Evolutionary conservation across 1,284 basidiomycete species (phyloP).

Genomic region (Peniophora sp.): DNA sequence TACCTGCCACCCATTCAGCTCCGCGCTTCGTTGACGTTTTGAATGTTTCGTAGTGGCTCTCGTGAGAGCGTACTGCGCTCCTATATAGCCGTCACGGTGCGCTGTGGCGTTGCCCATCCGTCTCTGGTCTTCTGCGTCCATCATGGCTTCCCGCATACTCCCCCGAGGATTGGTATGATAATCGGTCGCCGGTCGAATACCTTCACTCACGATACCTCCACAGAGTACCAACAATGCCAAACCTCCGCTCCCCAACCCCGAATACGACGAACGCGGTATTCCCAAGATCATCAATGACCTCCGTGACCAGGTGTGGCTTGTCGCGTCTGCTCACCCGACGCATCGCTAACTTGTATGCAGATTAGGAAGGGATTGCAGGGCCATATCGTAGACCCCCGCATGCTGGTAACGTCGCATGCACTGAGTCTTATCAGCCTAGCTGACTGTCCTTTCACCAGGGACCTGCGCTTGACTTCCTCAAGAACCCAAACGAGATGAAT

Average conservation of each 20-base stretch:
- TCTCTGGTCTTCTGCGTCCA: too few species aligned
- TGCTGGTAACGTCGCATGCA: background rate
- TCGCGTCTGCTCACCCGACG: background rate
- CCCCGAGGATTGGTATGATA: too few species aligned
- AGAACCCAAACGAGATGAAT: constrained; percentile 53
- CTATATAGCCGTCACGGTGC: too few species aligned
- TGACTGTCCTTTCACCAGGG: constrained; percentile 27
- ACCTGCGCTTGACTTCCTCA: constrained; percentile 46
- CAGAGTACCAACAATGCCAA: background rate
- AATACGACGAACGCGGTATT: background rate
- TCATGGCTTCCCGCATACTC: background rate
- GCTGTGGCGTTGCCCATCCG: too few species aligned
- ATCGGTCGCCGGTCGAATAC: too few species aligned
- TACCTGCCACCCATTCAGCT: too few species aligned
- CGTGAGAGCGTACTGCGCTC: too few species aligned
- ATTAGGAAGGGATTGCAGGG: background rate
- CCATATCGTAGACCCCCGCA: background rate
- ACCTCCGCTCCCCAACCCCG: background rate
- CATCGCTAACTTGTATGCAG: background rate
- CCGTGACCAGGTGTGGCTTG: background rate
- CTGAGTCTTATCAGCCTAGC: background rate
- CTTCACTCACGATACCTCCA: background rate
- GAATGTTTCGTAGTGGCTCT: too few species aligned
- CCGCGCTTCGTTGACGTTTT: too few species aligned
- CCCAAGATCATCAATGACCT: background rate